phyloP scores from a whole-genome alignment of 179 eudicot species.

The Sideroxylon spinosum region DNA sequence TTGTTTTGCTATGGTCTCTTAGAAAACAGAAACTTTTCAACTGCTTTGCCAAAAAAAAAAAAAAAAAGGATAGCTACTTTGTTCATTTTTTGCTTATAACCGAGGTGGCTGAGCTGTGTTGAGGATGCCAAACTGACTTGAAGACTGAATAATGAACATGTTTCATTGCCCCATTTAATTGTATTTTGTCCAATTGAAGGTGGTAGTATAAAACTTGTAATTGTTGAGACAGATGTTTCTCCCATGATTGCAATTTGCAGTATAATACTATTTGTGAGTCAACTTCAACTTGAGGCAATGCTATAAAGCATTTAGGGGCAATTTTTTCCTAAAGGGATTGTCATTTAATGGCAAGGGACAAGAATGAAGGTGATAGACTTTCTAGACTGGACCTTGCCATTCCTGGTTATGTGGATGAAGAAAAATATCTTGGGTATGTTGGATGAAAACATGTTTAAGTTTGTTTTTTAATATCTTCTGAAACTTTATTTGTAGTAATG shows the following conservation, averaged over 20 bases:
- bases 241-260: neutral
- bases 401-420: neutral
- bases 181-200: neutral
- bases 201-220: neutral
- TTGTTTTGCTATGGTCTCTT: no score
- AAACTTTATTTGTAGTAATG: neutral
- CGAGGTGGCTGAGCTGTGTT: neutral
- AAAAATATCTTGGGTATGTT: neutral
- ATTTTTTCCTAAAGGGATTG: neutral
- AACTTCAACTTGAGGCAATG: neutral
- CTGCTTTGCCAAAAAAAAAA: no score
- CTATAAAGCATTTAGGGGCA: neutral
- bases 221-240: neutral
- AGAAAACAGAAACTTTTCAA: no score
- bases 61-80: neutral
- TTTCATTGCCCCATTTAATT: neutral
- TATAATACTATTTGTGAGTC: neutral
- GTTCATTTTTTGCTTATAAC: neutral
- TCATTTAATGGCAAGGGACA: neutral
- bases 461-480: neutral
- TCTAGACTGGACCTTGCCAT: neutral
- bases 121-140: neutral
- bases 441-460: neutral
- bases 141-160: neutral
- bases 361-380: neutral